Conservation (phyloP, 306 rosid genomes). For the Rubus idaeus region DNA sequence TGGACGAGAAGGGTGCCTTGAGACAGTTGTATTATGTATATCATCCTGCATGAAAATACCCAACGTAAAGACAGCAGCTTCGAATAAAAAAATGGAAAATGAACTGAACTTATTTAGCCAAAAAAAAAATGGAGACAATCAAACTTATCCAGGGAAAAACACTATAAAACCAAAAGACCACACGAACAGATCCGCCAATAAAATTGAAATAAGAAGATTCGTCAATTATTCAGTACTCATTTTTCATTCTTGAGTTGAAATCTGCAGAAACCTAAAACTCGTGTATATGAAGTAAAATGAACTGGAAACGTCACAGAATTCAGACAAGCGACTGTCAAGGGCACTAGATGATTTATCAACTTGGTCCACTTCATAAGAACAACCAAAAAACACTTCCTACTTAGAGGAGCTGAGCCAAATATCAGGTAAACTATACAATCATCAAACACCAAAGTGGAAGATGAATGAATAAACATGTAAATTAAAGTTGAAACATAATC, state of each 20-base stretch:
- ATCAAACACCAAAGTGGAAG: not conserved
- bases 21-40: constrained; percentile 28
- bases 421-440: not conserved
- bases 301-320: not conserved
- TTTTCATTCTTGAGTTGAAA: not conserved
- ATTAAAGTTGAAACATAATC: not conserved
- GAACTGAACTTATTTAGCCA: not conserved
- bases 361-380: not conserved
- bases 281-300: not conserved
- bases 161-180: not conserved
- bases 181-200: not conserved
- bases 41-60: constrained; percentile 39
- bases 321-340: not conserved
- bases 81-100: not conserved
- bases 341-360: not conserved
- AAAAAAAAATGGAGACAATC: not conserved
- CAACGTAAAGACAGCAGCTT: not conserved
- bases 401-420: not conserved
- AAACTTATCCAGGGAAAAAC: not conserved
- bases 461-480: not conserved
- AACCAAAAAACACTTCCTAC: too few relatives aligned
- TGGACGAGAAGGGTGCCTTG: constrained; percentile 81
- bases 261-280: not conserved
- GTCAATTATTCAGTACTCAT: not conserved
- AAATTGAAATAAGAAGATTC: too few relatives aligned